A percentile compares a stretch with the other conserved stretches of the same genome.
phyloP scores from a whole-genome alignment of 2,329 filamentous ascomycete species.

The Hypoxylon sp. region DNA sequence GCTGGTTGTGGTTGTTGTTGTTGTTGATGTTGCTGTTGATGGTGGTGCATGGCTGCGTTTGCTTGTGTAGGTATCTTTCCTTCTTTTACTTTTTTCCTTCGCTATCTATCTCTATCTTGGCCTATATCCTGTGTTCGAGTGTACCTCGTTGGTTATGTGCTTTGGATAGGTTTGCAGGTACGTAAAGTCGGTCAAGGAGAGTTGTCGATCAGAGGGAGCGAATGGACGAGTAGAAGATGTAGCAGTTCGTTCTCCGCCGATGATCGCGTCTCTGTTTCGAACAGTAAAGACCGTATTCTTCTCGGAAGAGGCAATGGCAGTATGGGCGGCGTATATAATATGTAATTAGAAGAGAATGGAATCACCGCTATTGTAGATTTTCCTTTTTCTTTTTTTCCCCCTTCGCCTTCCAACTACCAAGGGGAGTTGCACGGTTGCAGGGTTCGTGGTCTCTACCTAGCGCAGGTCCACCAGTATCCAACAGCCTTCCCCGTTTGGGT shows the following conservation, averaged over 20 bases:
- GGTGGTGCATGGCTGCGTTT: slow-evolving; percentile 36
- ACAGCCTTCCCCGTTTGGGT: slow-evolving; percentile 32
- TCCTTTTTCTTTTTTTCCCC: slow-evolving; percentile 18
- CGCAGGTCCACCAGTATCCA: slow-evolving; percentile 26
- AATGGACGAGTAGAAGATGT: slow-evolving; percentile 14
- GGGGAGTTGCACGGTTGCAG: slow-evolving; percentile 26
- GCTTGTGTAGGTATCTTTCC: neutral
- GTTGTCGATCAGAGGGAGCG: slow-evolving; percentile 8
- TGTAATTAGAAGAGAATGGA: slow-evolving; percentile 8
- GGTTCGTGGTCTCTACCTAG: slow-evolving; percentile 21
- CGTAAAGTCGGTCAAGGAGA: neutral
- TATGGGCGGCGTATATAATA: slow-evolving; percentile 13
- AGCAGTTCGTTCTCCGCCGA: slow-evolving; percentile 16
- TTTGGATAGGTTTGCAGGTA: slow-evolving; percentile 5
- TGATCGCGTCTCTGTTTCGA: slow-evolving; percentile 24
- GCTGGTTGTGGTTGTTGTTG: slow-evolving; percentile 39
- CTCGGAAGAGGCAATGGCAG: slow-evolving; percentile 15
- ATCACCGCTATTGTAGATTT: slow-evolving; percentile 1
- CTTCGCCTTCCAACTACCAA: slow-evolving; percentile 14
- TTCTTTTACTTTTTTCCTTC: slow-evolving; percentile 3
- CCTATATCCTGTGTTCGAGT: slow-evolving; percentile 6
- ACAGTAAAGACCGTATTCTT: slow-evolving; percentile 16
- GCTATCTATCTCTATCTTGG: slow-evolving; percentile 8
- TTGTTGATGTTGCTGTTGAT: slow-evolving; percentile 30
- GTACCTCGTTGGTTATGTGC: neutral